These are phyloP conservation scores for Colletotrichum sp. DNA, from an alignment of 2,329 filamentous ascomycete species.

Conservation along the genomic window DNA sequence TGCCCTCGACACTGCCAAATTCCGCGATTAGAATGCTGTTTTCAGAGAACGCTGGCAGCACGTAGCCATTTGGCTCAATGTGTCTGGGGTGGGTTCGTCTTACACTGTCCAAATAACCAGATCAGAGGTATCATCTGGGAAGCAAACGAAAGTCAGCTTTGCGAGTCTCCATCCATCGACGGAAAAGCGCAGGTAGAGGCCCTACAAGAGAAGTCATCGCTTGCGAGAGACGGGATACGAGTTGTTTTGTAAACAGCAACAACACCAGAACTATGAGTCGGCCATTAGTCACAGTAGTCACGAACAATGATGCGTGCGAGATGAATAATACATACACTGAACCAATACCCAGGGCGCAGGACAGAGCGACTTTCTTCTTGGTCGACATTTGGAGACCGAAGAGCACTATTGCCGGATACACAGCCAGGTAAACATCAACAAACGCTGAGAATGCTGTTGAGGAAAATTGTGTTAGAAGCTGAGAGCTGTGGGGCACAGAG, in stretches of 20 bases:
- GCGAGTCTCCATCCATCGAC: not conserved
- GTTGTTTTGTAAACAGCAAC: conserved; percentile 40
- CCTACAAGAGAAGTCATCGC: conserved; percentile 27
- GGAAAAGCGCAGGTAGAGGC: not conserved
- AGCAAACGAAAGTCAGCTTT: not conserved
- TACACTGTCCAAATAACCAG: conserved; percentile 51
- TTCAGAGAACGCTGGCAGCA: not conserved
- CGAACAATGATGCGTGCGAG: not conserved
- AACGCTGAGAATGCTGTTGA: conserved; percentile 35
- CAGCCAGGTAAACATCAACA: conserved; percentile 46
- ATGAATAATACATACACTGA: conserved; percentile 30
- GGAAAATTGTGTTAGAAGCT: accelerated
- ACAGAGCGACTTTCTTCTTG: conserved; percentile 45
- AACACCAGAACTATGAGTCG: conserved; percentile 22
- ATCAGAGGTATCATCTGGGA: conserved; percentile 41
- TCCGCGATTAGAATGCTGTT: not conserved
- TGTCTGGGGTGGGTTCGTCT: not conserved
- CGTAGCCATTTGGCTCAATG: not conserved
- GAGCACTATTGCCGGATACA: conserved; percentile 44
- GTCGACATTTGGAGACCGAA: conserved; percentile 39
- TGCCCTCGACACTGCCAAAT: conserved; percentile 32
- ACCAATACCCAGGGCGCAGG: conserved; percentile 41
- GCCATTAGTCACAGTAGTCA: not conserved
- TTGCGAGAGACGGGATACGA: conserved; percentile 32
- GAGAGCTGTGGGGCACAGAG: not conserved